phyloP scores from a whole-genome alignment of 768 basidiomycete genomes.

The Russula sp. region DNA sequence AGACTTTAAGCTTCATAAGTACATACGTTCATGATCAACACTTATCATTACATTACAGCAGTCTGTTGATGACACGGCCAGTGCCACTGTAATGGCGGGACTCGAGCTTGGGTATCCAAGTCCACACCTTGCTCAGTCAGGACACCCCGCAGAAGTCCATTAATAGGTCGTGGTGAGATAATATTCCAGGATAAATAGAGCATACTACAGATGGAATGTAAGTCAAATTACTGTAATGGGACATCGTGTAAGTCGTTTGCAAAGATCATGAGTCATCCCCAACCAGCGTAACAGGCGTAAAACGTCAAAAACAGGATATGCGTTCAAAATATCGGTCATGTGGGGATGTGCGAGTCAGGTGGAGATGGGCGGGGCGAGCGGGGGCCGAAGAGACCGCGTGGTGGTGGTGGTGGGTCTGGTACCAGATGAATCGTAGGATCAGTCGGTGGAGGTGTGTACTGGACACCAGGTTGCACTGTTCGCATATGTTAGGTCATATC shows the following conservation, averaged over 20 bases:
- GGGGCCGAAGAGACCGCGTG: slow-evolving; percentile 71
- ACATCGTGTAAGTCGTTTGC: neutral
- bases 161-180: neutral
- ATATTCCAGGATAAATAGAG: neutral
- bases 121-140: too few species aligned
- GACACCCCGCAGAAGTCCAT: too few species aligned
- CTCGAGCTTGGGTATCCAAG: too few species aligned
- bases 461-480: slow-evolving; percentile 55
- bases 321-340: neutral
- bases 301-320: neutral
- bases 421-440: slow-evolving; percentile 56
- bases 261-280: slow-evolving; percentile 1
- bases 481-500: slow-evolving; percentile 1
- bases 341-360: too few species aligned
- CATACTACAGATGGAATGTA: slow-evolving; percentile 5
- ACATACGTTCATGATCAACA: too few species aligned
- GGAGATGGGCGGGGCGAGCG: slow-evolving; percentile 50
- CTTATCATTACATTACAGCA: too few species aligned
- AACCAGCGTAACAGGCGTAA: neutral
- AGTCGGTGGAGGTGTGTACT: slow-evolving; percentile 59
- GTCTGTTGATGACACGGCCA: too few species aligned
- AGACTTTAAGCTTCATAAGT: too few species aligned
- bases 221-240: neutral
- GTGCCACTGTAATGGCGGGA: too few species aligned
- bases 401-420: slow-evolving; percentile 52